phyloP scores from a whole-genome alignment of 1,139 yeast genomes.

The Lodderomyces orthopsilosis region DNA sequence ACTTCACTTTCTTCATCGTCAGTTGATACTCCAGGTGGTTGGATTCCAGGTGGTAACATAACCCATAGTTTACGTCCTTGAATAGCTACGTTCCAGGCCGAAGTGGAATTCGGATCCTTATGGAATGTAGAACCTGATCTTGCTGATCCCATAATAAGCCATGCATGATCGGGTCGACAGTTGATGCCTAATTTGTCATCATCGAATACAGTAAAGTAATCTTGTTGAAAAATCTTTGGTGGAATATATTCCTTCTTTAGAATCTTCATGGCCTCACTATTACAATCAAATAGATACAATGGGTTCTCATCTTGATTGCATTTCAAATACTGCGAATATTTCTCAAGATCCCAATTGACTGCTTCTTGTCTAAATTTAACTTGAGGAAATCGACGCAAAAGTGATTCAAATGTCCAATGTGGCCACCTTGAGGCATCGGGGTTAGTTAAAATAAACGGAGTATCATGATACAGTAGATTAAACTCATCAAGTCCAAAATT shows the following conservation, averaged over 20 bases:
- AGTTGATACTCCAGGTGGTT: conserved; percentile 85
- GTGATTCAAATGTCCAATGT: conserved; percentile 53
- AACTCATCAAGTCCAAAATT: conserved; percentile 45
- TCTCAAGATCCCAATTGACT: conserved; percentile 69
- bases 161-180: conserved; percentile 84
- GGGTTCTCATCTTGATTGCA: conserved; percentile 77
- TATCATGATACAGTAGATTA: conserved; percentile 41
- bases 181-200: conserved; percentile 18
- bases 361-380: conserved; percentile 78
- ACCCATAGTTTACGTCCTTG: conserved; percentile 82
- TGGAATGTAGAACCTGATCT: conserved; percentile 88
- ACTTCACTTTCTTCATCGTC: conserved; percentile 81
- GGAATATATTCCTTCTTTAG: conserved; percentile 52
- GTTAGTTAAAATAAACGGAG: conserved; percentile 67
- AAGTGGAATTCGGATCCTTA: conserved; percentile 87
- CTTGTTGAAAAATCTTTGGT: conserved; percentile 54
- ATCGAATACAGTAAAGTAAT: conserved; percentile 47
- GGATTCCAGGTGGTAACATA: conserved; percentile 73
- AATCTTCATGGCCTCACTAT: conserved; percentile 58
- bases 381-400: conserved; percentile 54
- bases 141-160: conserved; percentile 83
- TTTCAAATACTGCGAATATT: conserved; percentile 60
- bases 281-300: conserved; percentile 79
- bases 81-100: conserved; percentile 85
- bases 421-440: conserved; percentile 55